Evolutionary conservation across 257 asterid genomes (phyloP).

Genomic region (Nicotiana undulata): DNA sequence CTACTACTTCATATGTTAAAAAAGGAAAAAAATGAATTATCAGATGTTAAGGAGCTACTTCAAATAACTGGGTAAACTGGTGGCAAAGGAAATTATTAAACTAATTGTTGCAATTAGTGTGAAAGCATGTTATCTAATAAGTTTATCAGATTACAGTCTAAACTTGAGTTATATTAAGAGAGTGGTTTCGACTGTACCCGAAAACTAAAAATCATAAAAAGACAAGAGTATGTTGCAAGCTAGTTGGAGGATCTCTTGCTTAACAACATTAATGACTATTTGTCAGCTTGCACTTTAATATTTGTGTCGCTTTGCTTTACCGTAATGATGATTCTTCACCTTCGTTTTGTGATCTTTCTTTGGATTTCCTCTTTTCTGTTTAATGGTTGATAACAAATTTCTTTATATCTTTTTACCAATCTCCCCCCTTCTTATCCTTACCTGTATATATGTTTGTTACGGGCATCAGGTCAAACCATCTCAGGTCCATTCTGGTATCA

Average conservation of each 20-base stretch:
- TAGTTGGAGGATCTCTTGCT: neutral
- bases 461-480: neutral
- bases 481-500: neutral
- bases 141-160: neutral
- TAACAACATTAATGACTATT: neutral
- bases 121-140: neutral
- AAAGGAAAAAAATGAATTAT: neutral
- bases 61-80: neutral
- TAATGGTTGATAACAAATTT: neutral
- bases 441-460: neutral
- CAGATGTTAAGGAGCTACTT: neutral
- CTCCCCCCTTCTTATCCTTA: neutral
- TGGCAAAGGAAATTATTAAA: neutral
- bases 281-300: neutral
- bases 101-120: neutral
- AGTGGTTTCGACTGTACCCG: neutral
- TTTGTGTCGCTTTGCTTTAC: neutral
- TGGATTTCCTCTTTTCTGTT: neutral
- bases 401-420: neutral
- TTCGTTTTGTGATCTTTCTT: neutral
- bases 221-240: neutral
- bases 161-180: neutral
- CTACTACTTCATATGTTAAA: neutral
- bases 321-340: neutral
- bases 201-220: neutral